Evolutionary conservation across 139 green algal species (phyloP).

Genomic region (Cymbomonas tetramitiformis): DNA sequence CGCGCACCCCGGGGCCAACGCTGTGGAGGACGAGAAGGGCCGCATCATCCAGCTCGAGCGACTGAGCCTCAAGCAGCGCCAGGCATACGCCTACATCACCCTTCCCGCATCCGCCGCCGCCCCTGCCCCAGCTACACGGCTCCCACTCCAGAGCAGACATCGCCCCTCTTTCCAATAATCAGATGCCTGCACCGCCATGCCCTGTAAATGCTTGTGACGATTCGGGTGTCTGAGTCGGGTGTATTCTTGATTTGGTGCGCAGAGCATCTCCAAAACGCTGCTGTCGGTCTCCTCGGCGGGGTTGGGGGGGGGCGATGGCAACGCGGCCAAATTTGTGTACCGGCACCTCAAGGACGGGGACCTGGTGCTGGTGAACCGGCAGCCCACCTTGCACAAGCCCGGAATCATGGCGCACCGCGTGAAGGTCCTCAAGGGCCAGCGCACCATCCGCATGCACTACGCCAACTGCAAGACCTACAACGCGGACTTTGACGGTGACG

Average conservation of each 20-base stretch:
- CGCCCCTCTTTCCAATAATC: too few relatives aligned
- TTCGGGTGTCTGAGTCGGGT: too few relatives aligned
- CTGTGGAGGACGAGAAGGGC: conserved; percentile 75
- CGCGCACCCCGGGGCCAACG: conserved; percentile 71
- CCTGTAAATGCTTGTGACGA: too few relatives aligned
- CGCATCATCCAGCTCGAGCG: conserved; percentile 42
- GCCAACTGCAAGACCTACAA: conserved; percentile 78
- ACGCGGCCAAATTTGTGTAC: conserved; percentile 64
- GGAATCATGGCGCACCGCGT: conserved; percentile 50
- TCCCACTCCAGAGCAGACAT: too few relatives aligned
- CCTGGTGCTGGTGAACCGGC: conserved; percentile 90
- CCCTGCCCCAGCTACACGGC: too few relatives aligned
- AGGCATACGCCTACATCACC: too few relatives aligned
- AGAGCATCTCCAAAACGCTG: too few relatives aligned
- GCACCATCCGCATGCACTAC: conserved; percentile 96
- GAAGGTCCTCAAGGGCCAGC: conserved; percentile 59
- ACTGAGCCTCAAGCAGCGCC: conserved; percentile 34
- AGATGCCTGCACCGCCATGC: too few relatives aligned
- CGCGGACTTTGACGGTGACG: conserved; percentile 93
- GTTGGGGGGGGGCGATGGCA: too few relatives aligned
- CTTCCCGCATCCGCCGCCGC: too few relatives aligned
- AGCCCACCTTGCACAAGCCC: conserved; percentile 96
- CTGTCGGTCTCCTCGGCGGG: too few relatives aligned
- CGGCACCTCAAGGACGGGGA: conserved; percentile 81
- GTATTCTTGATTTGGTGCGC: too few relatives aligned